Percentiles rank a stretch among this genome's conserved stretches.
Evolutionary conservation across 495 filamentous ascomycete species (phyloP).

Genomic region (Margaritispora aquatica): DNA sequence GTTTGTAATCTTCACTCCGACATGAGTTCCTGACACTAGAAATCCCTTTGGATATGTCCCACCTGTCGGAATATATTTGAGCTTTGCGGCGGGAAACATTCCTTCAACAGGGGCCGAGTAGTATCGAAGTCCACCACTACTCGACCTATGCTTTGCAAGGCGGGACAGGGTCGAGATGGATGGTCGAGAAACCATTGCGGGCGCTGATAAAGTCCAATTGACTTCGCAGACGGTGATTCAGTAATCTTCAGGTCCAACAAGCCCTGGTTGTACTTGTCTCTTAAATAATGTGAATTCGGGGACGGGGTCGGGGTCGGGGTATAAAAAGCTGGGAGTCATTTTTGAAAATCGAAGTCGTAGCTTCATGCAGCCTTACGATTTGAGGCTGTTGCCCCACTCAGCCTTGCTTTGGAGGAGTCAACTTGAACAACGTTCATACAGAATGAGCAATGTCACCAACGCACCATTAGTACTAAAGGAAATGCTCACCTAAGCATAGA

Average conservation of each 20-base stretch:
- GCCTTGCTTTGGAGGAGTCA: background rate
- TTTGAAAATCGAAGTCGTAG: background rate
- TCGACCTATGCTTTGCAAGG: constrained; percentile 12
- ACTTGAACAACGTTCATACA: background rate
- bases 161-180: constrained; percentile 8
- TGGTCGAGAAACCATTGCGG: constrained; percentile 22
- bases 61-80: constrained; percentile 80
- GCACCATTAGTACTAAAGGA: no score
- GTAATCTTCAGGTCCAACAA: background rate
- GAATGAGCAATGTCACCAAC: background rate
- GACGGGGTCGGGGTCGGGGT: background rate
- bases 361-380: background rate
- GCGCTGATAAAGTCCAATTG: background rate
- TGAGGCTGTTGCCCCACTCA: background rate
- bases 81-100: constrained; percentile 64
- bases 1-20: constrained; percentile 90
- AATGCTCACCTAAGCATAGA: background rate
- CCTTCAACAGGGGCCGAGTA: constrained; percentile 59
- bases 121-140: constrained; percentile 8
- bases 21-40: constrained; percentile 76
- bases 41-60: constrained; percentile 91
- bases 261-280: background rate
- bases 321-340: background rate
- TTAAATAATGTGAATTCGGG: background rate
- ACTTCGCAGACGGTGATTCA: background rate